Percentiles rank a stretch among this genome's conserved stretches.
phyloP scores from a whole-genome alignment of 352 stramenopile genomes.

The Thraustochytrium striatum region DNA sequence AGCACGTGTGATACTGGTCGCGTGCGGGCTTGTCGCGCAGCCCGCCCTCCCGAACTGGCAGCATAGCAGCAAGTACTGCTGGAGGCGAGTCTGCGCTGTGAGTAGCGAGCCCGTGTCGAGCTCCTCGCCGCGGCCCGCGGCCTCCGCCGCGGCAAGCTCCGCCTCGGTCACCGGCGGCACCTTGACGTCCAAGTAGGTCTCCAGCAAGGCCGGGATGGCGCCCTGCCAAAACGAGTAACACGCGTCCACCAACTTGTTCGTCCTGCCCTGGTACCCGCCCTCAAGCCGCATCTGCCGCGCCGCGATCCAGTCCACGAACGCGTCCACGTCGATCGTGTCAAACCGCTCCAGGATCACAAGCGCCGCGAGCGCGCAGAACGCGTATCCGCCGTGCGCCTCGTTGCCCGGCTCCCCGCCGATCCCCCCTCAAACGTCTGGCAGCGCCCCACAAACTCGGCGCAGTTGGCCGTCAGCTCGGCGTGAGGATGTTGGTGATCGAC shows the following conservation, averaged over 20 bases:
- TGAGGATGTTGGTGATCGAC: constrained; percentile 84
- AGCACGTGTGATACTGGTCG: constrained; percentile 99
- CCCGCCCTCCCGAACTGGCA: constrained; percentile 58
- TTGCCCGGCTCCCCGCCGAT: constrained; percentile 74
- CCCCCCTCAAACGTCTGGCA: constrained; percentile 98
- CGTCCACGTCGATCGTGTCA: constrained; percentile 58
- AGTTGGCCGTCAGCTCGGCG: constrained; percentile 69
- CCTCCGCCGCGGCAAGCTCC: background rate
- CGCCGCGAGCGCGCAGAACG: constrained; percentile 90
- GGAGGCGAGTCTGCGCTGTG: constrained; percentile 55
- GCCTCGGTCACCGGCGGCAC: background rate
- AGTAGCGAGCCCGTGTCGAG: background rate
- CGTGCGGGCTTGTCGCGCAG: constrained; percentile 62
- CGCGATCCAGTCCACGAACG: constrained; percentile 75
- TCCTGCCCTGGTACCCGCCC: constrained; percentile 84
- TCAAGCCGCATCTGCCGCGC: constrained; percentile 83
- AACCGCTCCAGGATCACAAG: constrained; percentile 79
- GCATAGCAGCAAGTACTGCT: constrained; percentile 66
- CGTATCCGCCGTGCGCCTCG: constrained; percentile 97
- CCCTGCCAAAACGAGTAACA: constrained; percentile 99
- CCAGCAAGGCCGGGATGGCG: constrained; percentile 74
- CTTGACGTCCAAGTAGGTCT: constrained; percentile 4
- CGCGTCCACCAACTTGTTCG: constrained; percentile 98
- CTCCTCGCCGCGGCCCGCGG: background rate
- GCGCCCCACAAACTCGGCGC: constrained; percentile 66